phyloP scores from a whole-genome alignment of 2,329 filamentous ascomycete species.

The Phyllosticta citrichinensis region DNA sequence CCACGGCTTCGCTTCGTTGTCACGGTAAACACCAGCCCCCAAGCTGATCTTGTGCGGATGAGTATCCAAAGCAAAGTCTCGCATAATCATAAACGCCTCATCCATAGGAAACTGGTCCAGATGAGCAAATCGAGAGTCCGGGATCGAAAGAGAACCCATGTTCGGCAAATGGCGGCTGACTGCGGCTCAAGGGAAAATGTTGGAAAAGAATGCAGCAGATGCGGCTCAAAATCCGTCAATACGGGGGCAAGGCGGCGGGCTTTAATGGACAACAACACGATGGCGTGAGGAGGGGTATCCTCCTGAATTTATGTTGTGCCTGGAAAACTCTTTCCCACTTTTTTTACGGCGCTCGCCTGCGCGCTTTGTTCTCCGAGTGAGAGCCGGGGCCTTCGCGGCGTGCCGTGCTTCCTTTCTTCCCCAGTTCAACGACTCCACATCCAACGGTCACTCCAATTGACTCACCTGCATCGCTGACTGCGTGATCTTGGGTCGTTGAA shows the following conservation, averaged over 20 bases:
- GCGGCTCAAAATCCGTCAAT: conserved; percentile 1
- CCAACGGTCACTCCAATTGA: background rate
- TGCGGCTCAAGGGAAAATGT: background rate
- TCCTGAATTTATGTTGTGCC: conserved; percentile 2
- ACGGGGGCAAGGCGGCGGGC: background rate
- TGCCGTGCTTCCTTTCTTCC: background rate
- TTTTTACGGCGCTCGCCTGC: background rate
- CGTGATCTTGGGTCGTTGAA: background rate
- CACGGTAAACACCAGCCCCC: conserved; percentile 31
- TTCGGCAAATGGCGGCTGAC: conserved; percentile 4
- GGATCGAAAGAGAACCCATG: conserved; percentile 8
- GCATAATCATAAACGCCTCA: conserved; percentile 10
- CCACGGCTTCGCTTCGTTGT: conserved; percentile 29
- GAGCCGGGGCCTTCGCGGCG: background rate
- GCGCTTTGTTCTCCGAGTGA: background rate
- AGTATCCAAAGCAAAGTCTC: conserved; percentile 10
- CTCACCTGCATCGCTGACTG: background rate
- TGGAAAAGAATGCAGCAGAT: background rate
- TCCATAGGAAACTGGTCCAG: conserved; percentile 6
- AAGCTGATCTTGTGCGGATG: conserved; percentile 29
- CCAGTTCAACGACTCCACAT: background rate
- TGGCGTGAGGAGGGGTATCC: background rate
- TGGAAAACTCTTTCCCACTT: background rate
- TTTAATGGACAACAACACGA: background rate
- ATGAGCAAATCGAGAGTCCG: conserved; percentile 6